phyloP scores from a whole-genome alignment of 2,329 filamentous ascomycete species.

The Trichoderma arundinaceum region DNA sequence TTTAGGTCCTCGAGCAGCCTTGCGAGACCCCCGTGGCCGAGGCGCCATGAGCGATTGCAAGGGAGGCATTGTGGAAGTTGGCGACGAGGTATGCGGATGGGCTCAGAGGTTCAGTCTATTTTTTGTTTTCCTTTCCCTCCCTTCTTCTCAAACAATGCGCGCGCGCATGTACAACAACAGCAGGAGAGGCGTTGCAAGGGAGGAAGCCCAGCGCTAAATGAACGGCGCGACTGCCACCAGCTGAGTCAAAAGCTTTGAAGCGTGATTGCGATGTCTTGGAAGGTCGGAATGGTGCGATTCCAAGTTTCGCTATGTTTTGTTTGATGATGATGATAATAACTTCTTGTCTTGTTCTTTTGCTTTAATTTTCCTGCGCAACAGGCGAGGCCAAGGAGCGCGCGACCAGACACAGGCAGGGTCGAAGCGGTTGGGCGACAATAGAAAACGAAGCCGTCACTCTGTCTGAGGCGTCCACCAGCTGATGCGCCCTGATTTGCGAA shows the following conservation, averaged over 20 bases:
- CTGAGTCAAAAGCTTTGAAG: constrained; percentile 18
- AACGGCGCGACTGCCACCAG: constrained; percentile 6
- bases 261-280: constrained; percentile 30
- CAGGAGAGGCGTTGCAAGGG: background rate
- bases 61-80: constrained; percentile 50
- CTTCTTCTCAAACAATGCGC: background rate
- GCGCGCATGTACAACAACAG: constrained; percentile 1
- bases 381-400: constrained; percentile 15
- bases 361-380: constrained; percentile 10
- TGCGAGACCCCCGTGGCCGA: constrained; percentile 52
- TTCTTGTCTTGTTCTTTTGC: background rate
- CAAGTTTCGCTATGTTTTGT: background rate
- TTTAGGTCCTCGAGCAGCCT: constrained; percentile 48
- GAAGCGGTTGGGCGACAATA: constrained; percentile 1
- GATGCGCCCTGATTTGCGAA: constrained; percentile 21
- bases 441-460: background rate
- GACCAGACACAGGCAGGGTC: background rate
- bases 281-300: constrained; percentile 19
- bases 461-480: background rate
- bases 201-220: constrained; percentile 18
- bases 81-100: constrained; percentile 36
- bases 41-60: constrained; percentile 53
- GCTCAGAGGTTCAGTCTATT: background rate
- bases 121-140: background rate
- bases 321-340: background rate